Percentiles rank a stretch among this genome's conserved stretches.
Evolutionary conservation across 768 basidiomycete species (phyloP).

Genomic region (Dioszegia crocea): DNA sequence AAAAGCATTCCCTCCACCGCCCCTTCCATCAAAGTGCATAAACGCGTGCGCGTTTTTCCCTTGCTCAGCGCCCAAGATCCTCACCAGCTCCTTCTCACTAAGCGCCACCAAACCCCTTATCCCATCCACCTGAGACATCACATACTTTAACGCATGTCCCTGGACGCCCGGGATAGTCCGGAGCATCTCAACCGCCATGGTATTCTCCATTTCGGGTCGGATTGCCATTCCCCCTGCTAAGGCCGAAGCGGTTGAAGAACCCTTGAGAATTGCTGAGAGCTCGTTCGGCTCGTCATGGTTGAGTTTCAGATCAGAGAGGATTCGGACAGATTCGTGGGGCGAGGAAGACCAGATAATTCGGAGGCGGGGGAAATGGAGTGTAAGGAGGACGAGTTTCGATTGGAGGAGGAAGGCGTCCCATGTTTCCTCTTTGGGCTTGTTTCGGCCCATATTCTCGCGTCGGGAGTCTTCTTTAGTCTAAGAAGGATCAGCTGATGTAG

Average conservation of each 20-base stretch:
- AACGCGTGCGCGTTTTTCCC: constrained; percentile 78
- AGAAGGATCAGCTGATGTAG: constrained; percentile 9
- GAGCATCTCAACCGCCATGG: constrained; percentile 70
- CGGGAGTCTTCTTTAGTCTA: constrained; percentile 49
- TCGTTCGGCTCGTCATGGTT: constrained; percentile 77
- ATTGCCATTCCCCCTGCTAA: constrained; percentile 6
- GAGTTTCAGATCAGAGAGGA: constrained; percentile 84
- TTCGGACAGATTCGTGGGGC: constrained; percentile 82
- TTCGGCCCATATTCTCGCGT: constrained; percentile 31
- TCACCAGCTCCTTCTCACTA: constrained; percentile 48
- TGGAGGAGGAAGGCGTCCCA: constrained; percentile 63
- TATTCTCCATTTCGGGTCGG: constrained; percentile 49
- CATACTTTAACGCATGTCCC: constrained; percentile 75
- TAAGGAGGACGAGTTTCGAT: constrained; percentile 85
- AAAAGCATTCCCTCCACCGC: neutral
- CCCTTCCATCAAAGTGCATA: constrained; percentile 50
- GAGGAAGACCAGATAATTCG: constrained; percentile 98
- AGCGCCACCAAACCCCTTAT: constrained; percentile 60
- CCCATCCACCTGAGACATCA: constrained; percentile 71
- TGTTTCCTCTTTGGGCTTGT: constrained; percentile 52
- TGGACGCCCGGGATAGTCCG: constrained; percentile 77
- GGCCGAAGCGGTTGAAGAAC: constrained; percentile 64
- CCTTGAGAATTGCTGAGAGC: constrained; percentile 67
- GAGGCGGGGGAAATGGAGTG: constrained; percentile 82
- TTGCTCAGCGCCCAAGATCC: constrained; percentile 63